Conservation (phyloP, 148 eudicot species). For the Linanthus parryae region DNA sequence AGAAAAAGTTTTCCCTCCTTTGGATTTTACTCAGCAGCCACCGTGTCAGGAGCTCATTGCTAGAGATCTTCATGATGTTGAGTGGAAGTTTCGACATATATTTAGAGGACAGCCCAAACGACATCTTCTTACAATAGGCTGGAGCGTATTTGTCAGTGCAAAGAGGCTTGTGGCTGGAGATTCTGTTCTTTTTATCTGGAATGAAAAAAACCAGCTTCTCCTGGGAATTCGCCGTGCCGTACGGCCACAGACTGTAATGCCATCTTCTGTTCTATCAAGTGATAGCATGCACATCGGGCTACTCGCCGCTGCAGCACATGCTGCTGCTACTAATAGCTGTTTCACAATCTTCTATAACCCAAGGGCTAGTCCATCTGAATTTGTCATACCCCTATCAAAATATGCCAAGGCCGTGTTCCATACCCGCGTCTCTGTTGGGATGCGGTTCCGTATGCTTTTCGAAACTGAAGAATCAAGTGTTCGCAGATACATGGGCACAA, state of each 20-base stretch:
- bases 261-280: slow-evolving; percentile 96
- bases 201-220: slow-evolving; percentile 93
- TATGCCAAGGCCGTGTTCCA: slow-evolving; percentile 93
- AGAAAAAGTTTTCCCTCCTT: slow-evolving; percentile 97
- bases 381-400: slow-evolving; percentile 87
- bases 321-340: slow-evolving; percentile 94
- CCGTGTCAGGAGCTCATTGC: slow-evolving; percentile 94
- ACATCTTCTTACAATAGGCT: slow-evolving; percentile 95
- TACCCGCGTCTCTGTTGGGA: slow-evolving; percentile 96
- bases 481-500: slow-evolving; percentile 98
- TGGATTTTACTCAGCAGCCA: slow-evolving; percentile 94
- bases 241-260: slow-evolving; percentile 97
- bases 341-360: slow-evolving; percentile 92
- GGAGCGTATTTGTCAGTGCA: slow-evolving; percentile 99
- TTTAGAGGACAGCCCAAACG: slow-evolving; percentile 99
- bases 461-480: slow-evolving; percentile 99
- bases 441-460: slow-evolving; percentile 99
- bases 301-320: slow-evolving; percentile 99
- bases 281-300: slow-evolving; percentile 99
- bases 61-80: slow-evolving; percentile 94
- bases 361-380: slow-evolving; percentile 98
- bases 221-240: slow-evolving; percentile 94
- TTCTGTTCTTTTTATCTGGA: slow-evolving; percentile 98
- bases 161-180: slow-evolving; percentile 98
- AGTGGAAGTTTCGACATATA: slow-evolving; percentile 97